phyloP scores from a whole-genome alignment of 2,329 filamentous ascomycete genomes.

The Juglanconis juglandina region DNA sequence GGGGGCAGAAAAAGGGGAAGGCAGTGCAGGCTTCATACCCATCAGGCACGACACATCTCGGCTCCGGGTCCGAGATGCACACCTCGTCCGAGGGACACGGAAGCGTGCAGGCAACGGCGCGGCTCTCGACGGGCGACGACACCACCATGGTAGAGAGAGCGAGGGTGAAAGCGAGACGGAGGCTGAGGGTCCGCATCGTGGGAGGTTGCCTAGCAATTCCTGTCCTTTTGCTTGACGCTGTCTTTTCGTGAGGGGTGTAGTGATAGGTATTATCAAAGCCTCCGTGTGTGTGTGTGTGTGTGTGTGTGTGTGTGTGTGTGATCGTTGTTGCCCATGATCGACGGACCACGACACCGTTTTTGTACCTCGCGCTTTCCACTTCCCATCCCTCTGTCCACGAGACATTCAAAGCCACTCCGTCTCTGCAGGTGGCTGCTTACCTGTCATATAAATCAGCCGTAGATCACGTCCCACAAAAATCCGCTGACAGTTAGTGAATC shows the following conservation, averaged over 20 bases:
- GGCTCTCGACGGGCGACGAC: neutral
- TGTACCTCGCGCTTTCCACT: too few species aligned
- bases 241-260: neutral
- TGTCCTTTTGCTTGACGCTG: neutral
- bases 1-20: neutral
- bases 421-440: too few species aligned
- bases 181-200: neutral
- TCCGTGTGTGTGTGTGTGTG: too few species aligned
- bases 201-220: neutral
- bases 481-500: too few species aligned
- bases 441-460: neutral
- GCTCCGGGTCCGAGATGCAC: constrained; percentile 7
- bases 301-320: too few species aligned
- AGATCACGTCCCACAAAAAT: neutral
- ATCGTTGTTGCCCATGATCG: too few species aligned
- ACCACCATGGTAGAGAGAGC: neutral
- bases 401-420: too few species aligned
- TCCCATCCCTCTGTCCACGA: too few species aligned
- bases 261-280: too few species aligned
- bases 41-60: neutral
- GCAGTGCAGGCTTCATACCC: neutral
- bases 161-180: neutral
- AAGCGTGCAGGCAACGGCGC: neutral
- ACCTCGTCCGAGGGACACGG: constrained; percentile 1
- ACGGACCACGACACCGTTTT: too few species aligned